Evolutionary conservation across 352 stramenopile genomes (phyloP).

Genomic region (Elongisporangium senticosum): DNA sequence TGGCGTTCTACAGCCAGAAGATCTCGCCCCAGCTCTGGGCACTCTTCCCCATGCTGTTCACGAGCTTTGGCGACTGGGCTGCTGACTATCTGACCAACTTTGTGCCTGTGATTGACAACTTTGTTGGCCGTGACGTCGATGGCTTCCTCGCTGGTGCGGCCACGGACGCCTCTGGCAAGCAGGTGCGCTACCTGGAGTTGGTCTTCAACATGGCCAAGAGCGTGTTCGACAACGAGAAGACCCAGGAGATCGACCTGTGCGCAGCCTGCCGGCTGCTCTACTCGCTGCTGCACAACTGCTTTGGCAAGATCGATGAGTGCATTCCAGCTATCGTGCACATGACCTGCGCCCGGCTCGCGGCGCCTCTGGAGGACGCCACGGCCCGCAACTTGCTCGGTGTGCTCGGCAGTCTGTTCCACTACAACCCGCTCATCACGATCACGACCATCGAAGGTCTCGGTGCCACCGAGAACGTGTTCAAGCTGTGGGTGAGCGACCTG

Average conservation of each 20-base stretch:
- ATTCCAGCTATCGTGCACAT: slow-evolving; percentile 71
- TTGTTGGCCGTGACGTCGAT: slow-evolving; percentile 83
- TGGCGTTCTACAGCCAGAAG: slow-evolving; percentile 93
- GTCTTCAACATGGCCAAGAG: slow-evolving; percentile 77
- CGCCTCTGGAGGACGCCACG: slow-evolving; percentile 62
- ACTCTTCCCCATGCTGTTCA: slow-evolving; percentile 95
- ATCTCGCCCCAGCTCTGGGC: slow-evolving; percentile 93
- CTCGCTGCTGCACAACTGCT: slow-evolving; percentile 80
- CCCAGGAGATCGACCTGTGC: slow-evolving; percentile 70
- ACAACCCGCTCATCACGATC: slow-evolving; percentile 90
- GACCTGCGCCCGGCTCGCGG: slow-evolving; percentile 50
- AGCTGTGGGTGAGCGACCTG: slow-evolving; percentile 88
- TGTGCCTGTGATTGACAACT: slow-evolving; percentile 95
- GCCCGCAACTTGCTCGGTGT: slow-evolving; percentile 86
- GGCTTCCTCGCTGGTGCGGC: slow-evolving; percentile 53
- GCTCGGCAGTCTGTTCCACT: slow-evolving; percentile 89
- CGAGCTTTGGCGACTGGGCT: slow-evolving; percentile 93
- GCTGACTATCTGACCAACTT: slow-evolving; percentile 97
- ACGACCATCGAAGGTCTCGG: slow-evolving; percentile 83
- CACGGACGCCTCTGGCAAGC: slow-evolving; percentile 34
- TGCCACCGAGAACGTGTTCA: slow-evolving; percentile 87
- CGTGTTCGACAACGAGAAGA: slow-evolving; percentile 54
- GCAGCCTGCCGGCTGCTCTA: slow-evolving; percentile 70
- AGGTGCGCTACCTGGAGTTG: slow-evolving; percentile 68
- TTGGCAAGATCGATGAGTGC: slow-evolving; percentile 75